Conservation (phyloP, 805 yeast genomes). For the Yarrowia keelungensis region DNA sequence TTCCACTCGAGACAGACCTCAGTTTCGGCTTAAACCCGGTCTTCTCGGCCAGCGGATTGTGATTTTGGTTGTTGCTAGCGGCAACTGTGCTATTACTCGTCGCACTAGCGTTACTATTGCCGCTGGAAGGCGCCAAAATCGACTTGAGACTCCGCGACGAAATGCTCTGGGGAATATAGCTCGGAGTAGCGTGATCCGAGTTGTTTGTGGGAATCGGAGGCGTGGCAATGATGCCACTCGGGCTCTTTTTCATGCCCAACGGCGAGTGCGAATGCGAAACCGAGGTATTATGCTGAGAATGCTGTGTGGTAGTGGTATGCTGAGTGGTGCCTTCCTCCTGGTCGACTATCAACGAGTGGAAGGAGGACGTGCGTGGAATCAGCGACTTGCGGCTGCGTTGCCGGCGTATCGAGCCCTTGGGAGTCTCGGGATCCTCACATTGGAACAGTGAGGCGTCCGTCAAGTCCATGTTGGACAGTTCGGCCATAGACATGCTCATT, state of each 20-base stretch:
- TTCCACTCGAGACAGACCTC: conserved; percentile 12
- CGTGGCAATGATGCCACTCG: conserved; percentile 14
- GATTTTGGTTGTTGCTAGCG: conserved; percentile 23
- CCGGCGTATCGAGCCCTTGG: conserved; percentile 34
- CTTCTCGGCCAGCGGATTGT: conserved; percentile 13
- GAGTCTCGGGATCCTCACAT: conserved; percentile 25
- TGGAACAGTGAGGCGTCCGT: conserved; percentile 35
- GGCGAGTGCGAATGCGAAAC: background rate
- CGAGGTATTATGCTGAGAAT: background rate
- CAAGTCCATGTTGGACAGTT: conserved; percentile 25
- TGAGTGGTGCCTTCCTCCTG: conserved; percentile 2
- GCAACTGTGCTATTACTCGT: no score
- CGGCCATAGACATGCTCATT: conserved; percentile 29
- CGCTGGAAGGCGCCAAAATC: conserved; percentile 1
- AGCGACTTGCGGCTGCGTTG: conserved; percentile 26
- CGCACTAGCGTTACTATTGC: no score
- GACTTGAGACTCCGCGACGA: conserved; percentile 30
- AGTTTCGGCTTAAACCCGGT: background rate
- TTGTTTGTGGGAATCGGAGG: conserved; percentile 22
- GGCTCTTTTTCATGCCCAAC: background rate
- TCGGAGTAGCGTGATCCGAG: conserved; percentile 7
- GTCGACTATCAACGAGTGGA: conserved; percentile 22
- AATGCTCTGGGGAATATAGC: conserved; percentile 23
- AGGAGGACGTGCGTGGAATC: conserved; percentile 27
- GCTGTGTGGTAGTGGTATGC: background rate